Percentiles rank a stretch among this genome's conserved stretches.
These are phyloP conservation scores for Suillus subaureus DNA, from an alignment of 768 basidiomycete genomes.

Conservation along the genomic window DNA sequence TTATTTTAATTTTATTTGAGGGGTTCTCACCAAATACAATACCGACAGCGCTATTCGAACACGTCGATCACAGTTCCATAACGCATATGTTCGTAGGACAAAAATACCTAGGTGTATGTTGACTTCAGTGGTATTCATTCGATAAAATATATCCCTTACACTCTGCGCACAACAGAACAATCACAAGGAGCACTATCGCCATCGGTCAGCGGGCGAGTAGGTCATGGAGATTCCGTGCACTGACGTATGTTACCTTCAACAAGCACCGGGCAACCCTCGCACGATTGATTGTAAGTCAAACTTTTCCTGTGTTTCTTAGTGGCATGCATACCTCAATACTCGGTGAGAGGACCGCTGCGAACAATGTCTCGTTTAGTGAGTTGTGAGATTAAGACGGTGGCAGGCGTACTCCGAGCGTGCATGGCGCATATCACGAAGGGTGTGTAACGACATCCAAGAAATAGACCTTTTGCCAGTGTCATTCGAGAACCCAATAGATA, in stretches of 20 bases:
- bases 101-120: not conserved
- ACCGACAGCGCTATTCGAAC: not conserved
- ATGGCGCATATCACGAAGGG: not conserved
- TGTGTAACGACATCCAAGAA: constrained; percentile 1
- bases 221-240: not conserved
- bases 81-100: not conserved
- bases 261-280: not conserved
- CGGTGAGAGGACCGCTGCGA: not conserved
- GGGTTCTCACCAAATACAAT: not conserved
- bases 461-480: not conserved
- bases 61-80: constrained; percentile 3
- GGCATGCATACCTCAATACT: not conserved
- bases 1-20: too few species aligned
- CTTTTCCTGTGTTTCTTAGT: not conserved
- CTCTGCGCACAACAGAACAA: not conserved
- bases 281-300: not conserved
- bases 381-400: not conserved
- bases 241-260: not conserved
- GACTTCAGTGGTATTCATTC: not conserved
- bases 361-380: not conserved
- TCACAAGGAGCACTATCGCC: not conserved
- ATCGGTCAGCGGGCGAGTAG: not conserved
- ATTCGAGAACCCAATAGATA: not conserved
- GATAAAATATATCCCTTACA: not conserved
- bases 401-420: not conserved